These are phyloP conservation scores for Sanghuangporus sanghuang DNA, from an alignment of 1,284 basidiomycete species.

Conservation along the genomic window DNA sequence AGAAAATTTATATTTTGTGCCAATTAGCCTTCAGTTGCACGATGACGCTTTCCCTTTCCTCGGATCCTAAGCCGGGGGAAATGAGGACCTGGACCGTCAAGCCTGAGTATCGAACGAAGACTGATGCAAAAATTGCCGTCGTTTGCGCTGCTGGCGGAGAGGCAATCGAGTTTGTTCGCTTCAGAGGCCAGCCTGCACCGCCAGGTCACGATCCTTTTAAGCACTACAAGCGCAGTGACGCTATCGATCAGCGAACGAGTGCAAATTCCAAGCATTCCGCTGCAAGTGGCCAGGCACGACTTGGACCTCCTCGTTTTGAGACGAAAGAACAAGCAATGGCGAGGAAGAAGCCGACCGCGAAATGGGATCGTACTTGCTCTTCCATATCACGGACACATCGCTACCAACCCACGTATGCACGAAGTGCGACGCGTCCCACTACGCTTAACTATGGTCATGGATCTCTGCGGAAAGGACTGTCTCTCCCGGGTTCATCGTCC, in stretches of 20 bases:
- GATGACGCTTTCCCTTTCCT: slow-evolving; percentile 36
- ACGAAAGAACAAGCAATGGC: slow-evolving; percentile 14
- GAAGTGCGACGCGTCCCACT: background rate
- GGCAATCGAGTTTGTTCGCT: slow-evolving; percentile 51
- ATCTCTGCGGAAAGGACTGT: background rate
- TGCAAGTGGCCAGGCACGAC: slow-evolving; percentile 9
- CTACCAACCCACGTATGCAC: background rate
- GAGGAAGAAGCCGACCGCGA: background rate
- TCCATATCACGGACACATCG: background rate
- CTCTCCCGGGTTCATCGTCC: background rate
- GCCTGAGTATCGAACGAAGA: slow-evolving; percentile 47
- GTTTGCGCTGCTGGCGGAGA: slow-evolving; percentile 43
- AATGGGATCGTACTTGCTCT: background rate
- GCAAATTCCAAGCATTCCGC: background rate
- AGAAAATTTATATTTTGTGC: background rate
- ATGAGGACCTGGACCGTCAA: slow-evolving; percentile 39
- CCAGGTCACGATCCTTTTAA: slow-evolving; percentile 27
- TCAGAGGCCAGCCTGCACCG: slow-evolving; percentile 37
- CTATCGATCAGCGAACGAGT: background rate
- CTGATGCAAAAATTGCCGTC: slow-evolving; percentile 56
- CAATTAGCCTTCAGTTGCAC: slow-evolving; percentile 48
- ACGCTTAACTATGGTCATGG: background rate
- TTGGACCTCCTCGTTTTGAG: slow-evolving; percentile 8
- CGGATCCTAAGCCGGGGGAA: slow-evolving; percentile 26
- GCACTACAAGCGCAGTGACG: slow-evolving; percentile 8